phyloP scores from a whole-genome alignment of 2,329 filamentous ascomycete genomes.

The Beauveria pseudobassiana region DNA sequence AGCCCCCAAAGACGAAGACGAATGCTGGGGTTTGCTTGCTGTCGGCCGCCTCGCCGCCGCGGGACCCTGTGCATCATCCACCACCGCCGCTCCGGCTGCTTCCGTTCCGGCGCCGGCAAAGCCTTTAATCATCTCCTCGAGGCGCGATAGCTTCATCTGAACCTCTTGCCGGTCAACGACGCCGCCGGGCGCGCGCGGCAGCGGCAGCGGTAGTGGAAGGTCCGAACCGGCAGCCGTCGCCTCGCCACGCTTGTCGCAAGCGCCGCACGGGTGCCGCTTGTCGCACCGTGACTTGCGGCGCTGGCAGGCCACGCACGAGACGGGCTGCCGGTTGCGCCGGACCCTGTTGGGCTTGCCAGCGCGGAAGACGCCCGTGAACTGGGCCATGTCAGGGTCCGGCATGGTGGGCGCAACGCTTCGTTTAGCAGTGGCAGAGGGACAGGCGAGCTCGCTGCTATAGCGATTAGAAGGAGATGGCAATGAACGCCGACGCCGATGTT shows the following conservation, averaged over 20 bases:
- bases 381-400: slow-evolving; percentile 11
- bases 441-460: no score
- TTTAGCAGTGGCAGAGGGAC: no score
- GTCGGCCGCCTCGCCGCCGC: not conserved
- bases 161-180: slow-evolving; percentile 25
- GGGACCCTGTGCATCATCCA: not conserved
- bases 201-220: slow-evolving; percentile 29
- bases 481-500: not conserved
- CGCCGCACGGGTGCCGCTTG: slow-evolving; percentile 24
- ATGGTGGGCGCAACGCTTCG: not conserved
- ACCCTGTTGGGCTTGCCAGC: slow-evolving; percentile 25
- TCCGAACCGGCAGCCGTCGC: no score
- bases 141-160: slow-evolving; percentile 30
- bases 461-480: no score
- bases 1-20: not conserved
- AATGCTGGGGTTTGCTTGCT: not conserved
- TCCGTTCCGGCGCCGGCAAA: slow-evolving; percentile 18
- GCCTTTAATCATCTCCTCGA: slow-evolving; percentile 34
- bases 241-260: no score
- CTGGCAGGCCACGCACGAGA: slow-evolving; percentile 36
- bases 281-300: slow-evolving; percentile 37
- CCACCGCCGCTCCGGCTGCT: not conserved
- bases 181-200: not conserved
- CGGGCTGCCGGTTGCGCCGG: slow-evolving; percentile 32
- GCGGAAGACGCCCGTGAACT: slow-evolving; percentile 30